Base-by-base conservation (phyloP, 225 moss, liverwort and hornwort species). In the Ulota crispa region DNA sequence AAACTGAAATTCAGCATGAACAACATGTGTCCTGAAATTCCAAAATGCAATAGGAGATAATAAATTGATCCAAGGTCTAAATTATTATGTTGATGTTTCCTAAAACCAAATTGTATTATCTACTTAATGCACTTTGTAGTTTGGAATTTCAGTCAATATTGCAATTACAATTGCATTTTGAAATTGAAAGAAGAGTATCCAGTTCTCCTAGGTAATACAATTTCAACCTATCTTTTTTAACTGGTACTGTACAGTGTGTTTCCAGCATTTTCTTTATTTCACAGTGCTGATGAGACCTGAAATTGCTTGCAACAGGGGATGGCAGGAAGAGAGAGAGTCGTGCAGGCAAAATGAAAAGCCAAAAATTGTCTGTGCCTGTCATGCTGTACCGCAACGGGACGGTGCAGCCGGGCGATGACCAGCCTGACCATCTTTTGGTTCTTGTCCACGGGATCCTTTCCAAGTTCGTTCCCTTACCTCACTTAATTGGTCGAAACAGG, bases 401-500 rank as follows among this genome's bases (percentile, higher is more conserved):
- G 75, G 54, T 64, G 67, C 81, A 78, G 79, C 75, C 80, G 63
- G 65, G 80, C 32, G 83, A 89, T 78, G 83, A 26, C 42, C 84
- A 83, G 69, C 88, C 94, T 77, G 94, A 97, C 41, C 96, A 96
- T 89, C 93, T 96, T 65, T 81, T 96, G 86, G 87, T 96, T 70
- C 94, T 96, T 82, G 94, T 96, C 18, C 96, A 97, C 80, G 96
- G 94, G 18, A 95, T 97, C 62, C 91, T 97, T 72, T 91, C 94
- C 55, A 93, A 88, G 98, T 94, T 77, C 62, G 82, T 79, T 61
- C 23, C 42, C 60, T 66, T 12, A 41, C 27, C 78, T 82, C 75
- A 34, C 14, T 66, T 55, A 75, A 37, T 82, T 75, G 61, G 61
- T 73, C 31, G 30, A 60, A 81, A 41, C 47, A 36, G n/a, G 45